Percentiles rank a stretch among this genome's conserved stretches.
phyloP scores from a whole-genome alignment of 2,329 filamentous ascomycete species.

The Cladosporium austrohemisphaericum region DNA sequence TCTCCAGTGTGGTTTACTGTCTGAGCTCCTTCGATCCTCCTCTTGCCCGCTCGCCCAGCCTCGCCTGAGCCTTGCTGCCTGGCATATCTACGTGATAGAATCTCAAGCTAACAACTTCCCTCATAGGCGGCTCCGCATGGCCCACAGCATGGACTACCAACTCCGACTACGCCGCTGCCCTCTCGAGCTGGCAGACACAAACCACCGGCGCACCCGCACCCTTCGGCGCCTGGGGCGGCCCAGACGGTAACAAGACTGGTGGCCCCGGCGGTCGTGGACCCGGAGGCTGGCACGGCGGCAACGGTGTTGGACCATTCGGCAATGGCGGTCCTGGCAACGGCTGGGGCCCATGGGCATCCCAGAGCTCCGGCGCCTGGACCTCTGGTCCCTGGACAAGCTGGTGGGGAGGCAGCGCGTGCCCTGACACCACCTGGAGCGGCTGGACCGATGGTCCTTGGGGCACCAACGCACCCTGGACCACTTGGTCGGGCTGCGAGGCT shows the following conservation, averaged over 20 bases:
- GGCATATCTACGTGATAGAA: too few relatives aligned
- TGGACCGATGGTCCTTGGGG: conserved; percentile 34
- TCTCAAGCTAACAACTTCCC: conserved; percentile 1
- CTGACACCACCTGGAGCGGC: conserved; percentile 32
- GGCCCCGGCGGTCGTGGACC: conserved; percentile 13
- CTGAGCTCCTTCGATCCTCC: neutral
- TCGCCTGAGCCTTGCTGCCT: too few relatives aligned
- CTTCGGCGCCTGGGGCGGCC: conserved; percentile 22
- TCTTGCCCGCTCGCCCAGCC: conserved; percentile 16
- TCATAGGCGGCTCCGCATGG: conserved; percentile 20
- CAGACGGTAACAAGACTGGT: neutral
- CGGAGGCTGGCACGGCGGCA: conserved; percentile 19
- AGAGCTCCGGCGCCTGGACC: conserved; percentile 28
- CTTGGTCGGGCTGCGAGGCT: conserved; percentile 33
- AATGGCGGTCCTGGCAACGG: conserved; percentile 21
- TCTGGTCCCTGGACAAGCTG: conserved; percentile 34
- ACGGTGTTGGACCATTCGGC: conserved; percentile 22
- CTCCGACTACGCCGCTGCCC: conserved; percentile 23
- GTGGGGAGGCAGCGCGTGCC: conserved; percentile 35
- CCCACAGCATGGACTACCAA: conserved; percentile 25
- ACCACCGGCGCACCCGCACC: conserved; percentile 20
- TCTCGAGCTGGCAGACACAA: conserved; percentile 19
- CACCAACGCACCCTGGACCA: conserved; percentile 34
- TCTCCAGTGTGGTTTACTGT: conserved; percentile 10
- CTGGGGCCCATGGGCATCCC: conserved; percentile 32